These are phyloP conservation scores for Microbotryum silenes-acaulis DNA, from an alignment of 1,284 basidiomycete genomes.

Conservation along the genomic window DNA sequence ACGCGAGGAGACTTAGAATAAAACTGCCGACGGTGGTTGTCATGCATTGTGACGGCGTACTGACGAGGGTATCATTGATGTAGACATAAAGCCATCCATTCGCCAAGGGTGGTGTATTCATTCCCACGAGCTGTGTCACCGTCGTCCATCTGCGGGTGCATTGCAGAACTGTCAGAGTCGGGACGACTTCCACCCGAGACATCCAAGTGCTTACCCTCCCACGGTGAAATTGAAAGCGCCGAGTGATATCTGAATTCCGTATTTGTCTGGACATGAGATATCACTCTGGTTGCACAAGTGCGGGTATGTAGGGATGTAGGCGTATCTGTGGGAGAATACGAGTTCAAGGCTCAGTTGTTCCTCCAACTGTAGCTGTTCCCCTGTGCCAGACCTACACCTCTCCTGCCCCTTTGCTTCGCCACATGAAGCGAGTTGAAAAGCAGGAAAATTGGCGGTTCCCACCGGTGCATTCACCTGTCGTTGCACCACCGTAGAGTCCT, in stretches of 20 bases:
- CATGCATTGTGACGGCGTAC: too few species aligned
- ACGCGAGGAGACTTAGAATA: too few species aligned
- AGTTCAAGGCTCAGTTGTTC: slow-evolving; percentile 9
- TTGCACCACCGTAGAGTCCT: too few species aligned
- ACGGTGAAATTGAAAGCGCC: slow-evolving; percentile 10
- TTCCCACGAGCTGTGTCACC: slow-evolving; percentile 23
- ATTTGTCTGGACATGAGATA: slow-evolving; percentile 15
- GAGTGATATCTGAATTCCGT: slow-evolving; percentile 16
- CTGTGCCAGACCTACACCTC: slow-evolving; percentile 9
- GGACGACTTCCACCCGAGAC: neutral
- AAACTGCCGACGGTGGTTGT: too few species aligned
- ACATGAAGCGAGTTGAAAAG: slow-evolving; percentile 21
- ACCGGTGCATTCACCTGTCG: slow-evolving; percentile 7
- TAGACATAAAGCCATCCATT: slow-evolving; percentile 26
- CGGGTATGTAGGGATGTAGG: slow-evolving; percentile 10
- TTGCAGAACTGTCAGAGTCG: neutral
- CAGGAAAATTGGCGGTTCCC: slow-evolving; percentile 10
- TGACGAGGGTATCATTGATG: slow-evolving; percentile 13
- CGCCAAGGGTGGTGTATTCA: slow-evolving; percentile 19
- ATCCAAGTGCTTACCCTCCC: neutral
- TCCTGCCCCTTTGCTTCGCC: slow-evolving; percentile 11
- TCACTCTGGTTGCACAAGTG: slow-evolving; percentile 14
- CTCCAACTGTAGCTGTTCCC: neutral
- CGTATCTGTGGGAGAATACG: slow-evolving; percentile 19
- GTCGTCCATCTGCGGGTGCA: slow-evolving; percentile 13